Evolutionary conservation across 2,329 filamentous ascomycete genomes (phyloP).

Genomic region (Pseudocercospora musae): DNA sequence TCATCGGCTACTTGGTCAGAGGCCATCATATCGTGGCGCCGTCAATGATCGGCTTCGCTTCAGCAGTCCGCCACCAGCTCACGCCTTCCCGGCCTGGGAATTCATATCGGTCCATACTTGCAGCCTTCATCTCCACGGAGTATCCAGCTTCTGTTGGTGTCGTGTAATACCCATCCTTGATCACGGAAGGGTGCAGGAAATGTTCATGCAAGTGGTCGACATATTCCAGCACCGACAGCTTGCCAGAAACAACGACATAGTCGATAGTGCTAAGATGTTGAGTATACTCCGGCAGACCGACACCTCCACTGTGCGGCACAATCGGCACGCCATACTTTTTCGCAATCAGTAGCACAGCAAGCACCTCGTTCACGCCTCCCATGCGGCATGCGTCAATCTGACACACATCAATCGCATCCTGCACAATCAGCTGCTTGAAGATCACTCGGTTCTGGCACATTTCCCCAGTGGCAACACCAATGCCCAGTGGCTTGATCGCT

Average conservation of each 20-base stretch:
- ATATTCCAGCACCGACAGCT: slow-evolving; percentile 76
- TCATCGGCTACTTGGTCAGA: too few relatives aligned
- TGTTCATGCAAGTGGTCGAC: slow-evolving; percentile 93
- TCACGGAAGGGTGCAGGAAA: slow-evolving; percentile 75
- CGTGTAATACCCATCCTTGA: slow-evolving; percentile 82
- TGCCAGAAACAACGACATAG: slow-evolving; percentile 80
- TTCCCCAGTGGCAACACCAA: slow-evolving; percentile 87
- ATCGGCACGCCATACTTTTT: slow-evolving; percentile 76
- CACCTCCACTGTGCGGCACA: slow-evolving; percentile 84
- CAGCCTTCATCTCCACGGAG: slow-evolving; percentile 88
- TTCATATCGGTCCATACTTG: slow-evolving; percentile 75
- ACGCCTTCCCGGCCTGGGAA: slow-evolving; percentile 75
- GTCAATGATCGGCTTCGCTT: slow-evolving; percentile 72
- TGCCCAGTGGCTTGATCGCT: slow-evolving; percentile 68
- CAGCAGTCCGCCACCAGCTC: slow-evolving; percentile 82
- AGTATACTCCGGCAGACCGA: slow-evolving; percentile 89
- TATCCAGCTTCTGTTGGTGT: slow-evolving; percentile 82
- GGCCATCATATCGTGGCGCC: slow-evolving; percentile 41
- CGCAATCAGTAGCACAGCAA: slow-evolving; percentile 85
- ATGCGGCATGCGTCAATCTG: slow-evolving; percentile 89
- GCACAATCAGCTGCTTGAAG: slow-evolving; percentile 85
- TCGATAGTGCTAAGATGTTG: slow-evolving; percentile 91
- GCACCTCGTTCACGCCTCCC: slow-evolving; percentile 85
- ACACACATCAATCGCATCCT: slow-evolving; percentile 79
- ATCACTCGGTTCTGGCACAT: slow-evolving; percentile 95